Percentiles rank a stretch among this genome's conserved stretches.
These are phyloP conservation scores for Penicillium sp. DNA, from an alignment of 2,329 filamentous ascomycete species.

Conservation along the genomic window DNA sequence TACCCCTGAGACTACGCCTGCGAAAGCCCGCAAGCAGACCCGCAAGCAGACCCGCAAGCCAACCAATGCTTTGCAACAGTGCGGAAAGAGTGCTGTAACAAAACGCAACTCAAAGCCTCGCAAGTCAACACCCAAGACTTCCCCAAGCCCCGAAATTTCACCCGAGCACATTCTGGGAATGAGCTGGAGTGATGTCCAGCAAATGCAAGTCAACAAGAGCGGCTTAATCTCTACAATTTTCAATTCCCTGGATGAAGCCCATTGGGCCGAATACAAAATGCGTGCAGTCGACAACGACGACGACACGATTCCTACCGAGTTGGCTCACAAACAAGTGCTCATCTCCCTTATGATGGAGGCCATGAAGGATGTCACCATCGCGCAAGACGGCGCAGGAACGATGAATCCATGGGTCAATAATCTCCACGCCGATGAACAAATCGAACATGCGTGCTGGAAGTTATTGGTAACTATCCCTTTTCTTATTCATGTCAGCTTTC, in stretches of 20 bases:
- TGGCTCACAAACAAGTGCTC: not conserved
- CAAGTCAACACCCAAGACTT: not conserved
- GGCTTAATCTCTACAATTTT: too few relatives aligned
- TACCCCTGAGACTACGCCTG: not conserved
- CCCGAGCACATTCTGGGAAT: not conserved
- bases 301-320: not conserved
- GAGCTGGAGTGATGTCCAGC: not conserved
- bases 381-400: not conserved
- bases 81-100: too few relatives aligned
- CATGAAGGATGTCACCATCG: not conserved
- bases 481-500: not conserved
- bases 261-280: not conserved
- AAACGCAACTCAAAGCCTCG: not conserved
- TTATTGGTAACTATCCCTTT: not conserved
- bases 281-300: not conserved
- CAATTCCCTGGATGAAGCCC: not conserved
- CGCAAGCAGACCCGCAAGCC: not conserved
- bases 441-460: constrained; percentile 1
- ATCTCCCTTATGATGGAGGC: not conserved
- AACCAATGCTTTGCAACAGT: too few relatives aligned
- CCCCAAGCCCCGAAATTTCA: not conserved
- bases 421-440: not conserved
- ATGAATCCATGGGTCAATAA: not conserved
- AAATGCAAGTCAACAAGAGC: not conserved
- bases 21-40: not conserved